Evolutionary conservation across 768 basidiomycete species (phyloP).

Genomic region (Mrakia hoshinonis): DNA sequence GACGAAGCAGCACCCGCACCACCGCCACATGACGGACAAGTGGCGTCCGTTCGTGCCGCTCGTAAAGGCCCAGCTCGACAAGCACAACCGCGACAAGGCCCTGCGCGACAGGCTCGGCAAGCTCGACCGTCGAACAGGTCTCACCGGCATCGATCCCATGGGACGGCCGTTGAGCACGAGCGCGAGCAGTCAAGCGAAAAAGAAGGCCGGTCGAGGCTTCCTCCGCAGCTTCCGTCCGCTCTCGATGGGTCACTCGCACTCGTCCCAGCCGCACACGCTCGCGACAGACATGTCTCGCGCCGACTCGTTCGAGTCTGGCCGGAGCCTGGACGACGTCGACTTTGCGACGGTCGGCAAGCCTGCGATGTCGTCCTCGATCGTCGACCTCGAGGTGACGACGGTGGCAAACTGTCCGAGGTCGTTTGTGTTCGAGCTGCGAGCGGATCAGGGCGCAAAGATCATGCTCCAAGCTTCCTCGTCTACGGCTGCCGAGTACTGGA

Average conservation of each 20-base stretch:
- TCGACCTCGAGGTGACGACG: conserved; percentile 59
- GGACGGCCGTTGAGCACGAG: background rate
- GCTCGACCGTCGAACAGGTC: conserved; percentile 41
- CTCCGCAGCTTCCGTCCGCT: conserved; percentile 16
- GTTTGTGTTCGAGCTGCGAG: conserved; percentile 71
- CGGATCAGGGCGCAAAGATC: conserved; percentile 79
- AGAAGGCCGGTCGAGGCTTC: conserved; percentile 3
- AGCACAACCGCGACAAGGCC: conserved; percentile 66
- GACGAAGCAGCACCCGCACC: background rate
- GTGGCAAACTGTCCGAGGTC: conserved; percentile 74
- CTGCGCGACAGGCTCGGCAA: conserved; percentile 60
- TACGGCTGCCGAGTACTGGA: conserved; percentile 67
- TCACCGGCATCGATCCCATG: background rate
- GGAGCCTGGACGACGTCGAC: conserved; percentile 54
- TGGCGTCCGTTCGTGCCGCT: conserved; percentile 51
- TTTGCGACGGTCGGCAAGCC: conserved; percentile 66
- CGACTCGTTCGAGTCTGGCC: conserved; percentile 7
- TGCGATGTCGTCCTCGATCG: conserved; percentile 61
- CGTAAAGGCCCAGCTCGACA: conserved; percentile 63
- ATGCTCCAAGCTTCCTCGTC: conserved; percentile 63
- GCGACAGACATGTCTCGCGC: background rate
- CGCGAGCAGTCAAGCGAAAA: background rate
- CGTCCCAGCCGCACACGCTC: too few species aligned
- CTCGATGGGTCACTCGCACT: background rate
- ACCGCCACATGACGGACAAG: background rate